Percentiles rank a stretch among this genome's conserved stretches.
Conservation (phyloP, 306 rosid genomes). For the Neltuma alba region DNA sequence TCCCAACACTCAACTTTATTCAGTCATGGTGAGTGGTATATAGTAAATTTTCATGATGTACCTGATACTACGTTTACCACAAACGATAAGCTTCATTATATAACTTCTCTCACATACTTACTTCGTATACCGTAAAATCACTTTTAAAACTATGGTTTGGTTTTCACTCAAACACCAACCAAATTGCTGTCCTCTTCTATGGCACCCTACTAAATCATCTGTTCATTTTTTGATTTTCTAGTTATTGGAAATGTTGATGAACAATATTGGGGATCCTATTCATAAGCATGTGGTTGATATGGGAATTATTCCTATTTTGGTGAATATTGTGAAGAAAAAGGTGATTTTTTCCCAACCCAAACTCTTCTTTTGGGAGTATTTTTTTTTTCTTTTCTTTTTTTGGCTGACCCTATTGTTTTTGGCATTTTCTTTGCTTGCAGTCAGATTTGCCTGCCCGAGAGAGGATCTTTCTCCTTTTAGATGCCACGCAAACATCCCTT, state of each 20-base stretch:
- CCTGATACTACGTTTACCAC: slow-evolving; percentile 9
- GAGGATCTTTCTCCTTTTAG: slow-evolving; percentile 89
- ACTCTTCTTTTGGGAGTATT: neutral
- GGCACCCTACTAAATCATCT: slow-evolving; percentile 22
- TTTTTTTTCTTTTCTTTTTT: neutral
- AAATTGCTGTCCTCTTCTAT: slow-evolving; percentile 31
- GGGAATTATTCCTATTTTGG: slow-evolving; percentile 78
- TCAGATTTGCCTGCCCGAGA: slow-evolving; percentile 85
- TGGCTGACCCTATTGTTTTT: neutral
- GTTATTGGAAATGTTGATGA: slow-evolving; percentile 98
- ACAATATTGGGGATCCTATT: slow-evolving; percentile 85
- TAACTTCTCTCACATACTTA: no score
- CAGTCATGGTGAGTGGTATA: slow-evolving; percentile 69
- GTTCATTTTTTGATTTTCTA: slow-evolving; percentile 49
- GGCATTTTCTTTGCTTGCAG: slow-evolving; percentile 50
- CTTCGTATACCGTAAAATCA: no score
- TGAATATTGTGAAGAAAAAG: slow-evolving; percentile 97
- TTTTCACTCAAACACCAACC: no score
- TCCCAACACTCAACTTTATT: slow-evolving; percentile 69
- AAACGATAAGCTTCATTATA: slow-evolving; percentile 29
- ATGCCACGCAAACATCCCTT: slow-evolving; percentile 95
- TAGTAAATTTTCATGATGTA: neutral
- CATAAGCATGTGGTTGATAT: slow-evolving; percentile 84
- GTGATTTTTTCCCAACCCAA: slow-evolving; percentile 40
- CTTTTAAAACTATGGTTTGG: no score